These are phyloP conservation scores for Leucoagaricus sp. DNA, from an alignment of 1,284 basidiomycete species.

Conservation along the genomic window DNA sequence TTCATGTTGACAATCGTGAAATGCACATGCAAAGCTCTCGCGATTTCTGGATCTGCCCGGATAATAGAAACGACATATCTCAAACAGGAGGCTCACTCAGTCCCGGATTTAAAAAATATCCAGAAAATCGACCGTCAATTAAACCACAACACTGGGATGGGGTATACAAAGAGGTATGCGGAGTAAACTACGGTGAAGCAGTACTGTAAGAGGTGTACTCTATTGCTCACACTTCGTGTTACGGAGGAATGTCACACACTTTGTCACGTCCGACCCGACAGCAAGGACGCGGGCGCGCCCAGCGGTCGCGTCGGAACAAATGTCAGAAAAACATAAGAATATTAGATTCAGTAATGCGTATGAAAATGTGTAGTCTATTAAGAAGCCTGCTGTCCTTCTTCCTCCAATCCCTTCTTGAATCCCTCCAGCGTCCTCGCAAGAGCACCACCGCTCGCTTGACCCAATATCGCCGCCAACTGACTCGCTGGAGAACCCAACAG, in stretches of 20 bases:
- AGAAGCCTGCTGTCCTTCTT: constrained; percentile 13
- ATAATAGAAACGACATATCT: too few relatives aligned
- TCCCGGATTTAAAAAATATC: too few relatives aligned
- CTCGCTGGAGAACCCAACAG: constrained; percentile 69
- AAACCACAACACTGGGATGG: constrained; percentile 4
- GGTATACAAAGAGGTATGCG: constrained; percentile 6
- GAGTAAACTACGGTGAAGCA: background rate
- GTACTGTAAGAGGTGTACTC: background rate
- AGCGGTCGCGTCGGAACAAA: constrained; percentile 8
- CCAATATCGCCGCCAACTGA: constrained; percentile 69
- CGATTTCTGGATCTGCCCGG: too few relatives aligned
- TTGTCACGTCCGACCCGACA: constrained; percentile 11
- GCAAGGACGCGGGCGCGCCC: too few relatives aligned
- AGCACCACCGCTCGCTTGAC: constrained; percentile 72
- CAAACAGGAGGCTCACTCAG: too few relatives aligned
- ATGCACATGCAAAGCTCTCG: too few relatives aligned
- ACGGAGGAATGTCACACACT: background rate
- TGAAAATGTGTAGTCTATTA: constrained; percentile 8
- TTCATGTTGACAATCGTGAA: too few relatives aligned
- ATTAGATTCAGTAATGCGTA: background rate
- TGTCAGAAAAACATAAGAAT: background rate
- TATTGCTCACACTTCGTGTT: background rate
- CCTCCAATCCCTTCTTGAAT: constrained; percentile 70
- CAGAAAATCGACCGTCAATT: background rate
- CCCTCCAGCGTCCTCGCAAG: constrained; percentile 78